Evolutionary conservation across 2,329 filamentous ascomycete genomes (phyloP), one percentile per base, ranked within the genome.

Genomic region (Colletotrichum sidae): DNA sequence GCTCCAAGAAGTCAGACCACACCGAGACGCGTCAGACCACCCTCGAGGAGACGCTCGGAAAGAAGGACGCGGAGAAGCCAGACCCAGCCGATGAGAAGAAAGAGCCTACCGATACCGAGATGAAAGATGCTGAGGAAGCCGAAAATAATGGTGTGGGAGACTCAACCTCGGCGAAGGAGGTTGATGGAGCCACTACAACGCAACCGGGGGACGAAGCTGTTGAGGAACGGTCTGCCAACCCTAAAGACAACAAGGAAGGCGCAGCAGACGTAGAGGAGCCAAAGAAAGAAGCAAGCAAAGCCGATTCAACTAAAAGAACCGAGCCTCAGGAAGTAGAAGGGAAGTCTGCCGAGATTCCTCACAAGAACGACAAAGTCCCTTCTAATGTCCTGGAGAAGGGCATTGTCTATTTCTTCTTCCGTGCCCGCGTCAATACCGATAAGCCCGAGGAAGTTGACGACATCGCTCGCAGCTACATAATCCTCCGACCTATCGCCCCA

Each of bases 381-480:
- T 69, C 84, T 0, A 84, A 72, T 54, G 88, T 97, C 33, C 83
- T 96, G 2, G 94, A 97, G 73, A 97, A 96, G 72, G 94, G 94
- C 4, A 86, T 96, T 70, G 89, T 97, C 70, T 97, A 97, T 82
- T 97, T 97, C 84, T 96, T 97, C 81, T 90, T 91, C 72, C 90
- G 94, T 15, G 88, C 89, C 8, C 89, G 93, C 11, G 92, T 97
- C 42, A 87, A 88, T 55, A 84, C 92, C 34, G 87, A 93, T 5
- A 84, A 92, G 7, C 90, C 93, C 0, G 84, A 90, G 15, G 84
- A 85, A 50, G 82, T 95, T 1, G 79, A 85, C 45, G 93, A 97
- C 56, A 86, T 97, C 53, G 88, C 91, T 46, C 90, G 93, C 53
- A 93, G 86, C 68, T 95, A 91, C 79, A 89, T 97, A 71, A 85